Evolutionary conservation across 2,329 filamentous ascomycete genomes (phyloP).

Genomic region (Tricladium varicosporioides): DNA sequence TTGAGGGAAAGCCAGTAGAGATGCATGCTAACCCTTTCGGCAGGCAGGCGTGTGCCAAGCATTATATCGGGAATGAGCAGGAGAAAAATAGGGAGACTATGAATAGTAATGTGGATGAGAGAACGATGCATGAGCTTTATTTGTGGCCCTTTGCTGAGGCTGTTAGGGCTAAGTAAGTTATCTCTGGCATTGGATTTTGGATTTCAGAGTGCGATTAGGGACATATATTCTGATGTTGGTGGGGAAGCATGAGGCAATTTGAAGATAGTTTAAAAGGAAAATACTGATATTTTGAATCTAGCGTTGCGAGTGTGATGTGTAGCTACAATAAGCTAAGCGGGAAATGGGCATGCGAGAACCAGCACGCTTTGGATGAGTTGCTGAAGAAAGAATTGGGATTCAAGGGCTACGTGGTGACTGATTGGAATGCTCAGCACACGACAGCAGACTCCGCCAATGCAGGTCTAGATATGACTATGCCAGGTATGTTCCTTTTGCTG

Average conservation of each 20-base stretch:
- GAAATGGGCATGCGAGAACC: conserved; percentile 50
- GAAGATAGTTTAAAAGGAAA: too few species aligned
- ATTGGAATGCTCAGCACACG: conserved; percentile 63
- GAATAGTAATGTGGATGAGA: conserved; percentile 70
- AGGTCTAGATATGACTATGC: conserved; percentile 69
- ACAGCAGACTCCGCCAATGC: conserved; percentile 57
- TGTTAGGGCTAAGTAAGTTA: conserved; percentile 53
- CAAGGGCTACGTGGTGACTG: conserved; percentile 59
- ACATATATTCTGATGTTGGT: too few species aligned
- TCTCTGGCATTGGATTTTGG: too few species aligned
- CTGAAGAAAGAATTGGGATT: conserved; percentile 51
- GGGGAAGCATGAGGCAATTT: too few species aligned
- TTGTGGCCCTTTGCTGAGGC: conserved; percentile 77
- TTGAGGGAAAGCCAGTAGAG: too few species aligned
- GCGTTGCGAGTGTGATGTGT: conserved; percentile 61
- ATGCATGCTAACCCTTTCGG: too few species aligned
- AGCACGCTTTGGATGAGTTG: conserved; percentile 46
- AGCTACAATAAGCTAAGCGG: conserved; percentile 51
- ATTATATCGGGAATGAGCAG: conserved; percentile 51
- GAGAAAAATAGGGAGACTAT: conserved; percentile 54
- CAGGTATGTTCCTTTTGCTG: conserved; percentile 45
- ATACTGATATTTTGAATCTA: too few species aligned
- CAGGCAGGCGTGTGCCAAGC: conserved; percentile 36
- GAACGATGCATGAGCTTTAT: conserved; percentile 73
- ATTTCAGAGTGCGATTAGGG: too few species aligned